Base-by-base conservation (phyloP, 768 basidiomycete genomes). In the Tylopilus vinaceipallidus region DNA sequence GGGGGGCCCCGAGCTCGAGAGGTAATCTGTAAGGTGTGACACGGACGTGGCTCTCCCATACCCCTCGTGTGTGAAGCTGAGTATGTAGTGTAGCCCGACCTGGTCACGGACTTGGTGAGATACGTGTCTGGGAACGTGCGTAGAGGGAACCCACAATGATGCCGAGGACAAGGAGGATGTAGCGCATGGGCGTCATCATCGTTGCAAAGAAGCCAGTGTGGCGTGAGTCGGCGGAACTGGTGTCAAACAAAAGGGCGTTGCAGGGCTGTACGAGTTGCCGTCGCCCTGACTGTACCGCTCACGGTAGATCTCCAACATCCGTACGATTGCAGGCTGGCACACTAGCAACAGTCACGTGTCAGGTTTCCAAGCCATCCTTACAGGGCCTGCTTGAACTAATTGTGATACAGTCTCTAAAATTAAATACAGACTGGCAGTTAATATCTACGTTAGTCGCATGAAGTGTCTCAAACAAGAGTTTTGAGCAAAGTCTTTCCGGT, bases 141-240 rank as follows among this genome's bases (percentile, higher is more conserved):
- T 5, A 30, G 22, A n/a, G 24, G 67, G 45, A 37, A 23, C 79
- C 49, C 49, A 82, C 82, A 45, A 82, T 69, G 41, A 75, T 59
- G 50, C 67, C 69, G 30, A 82, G 57, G 44, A 72, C 64, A 50
- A 83, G 65, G 27, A 78, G 48, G 42, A 86, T 65, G 50, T 82
- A 81, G 58, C 83, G 78, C 71, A 79, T 74, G 38, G 82, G 77
- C 42, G 83, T 80, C 76, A 83, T 76, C 75, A 82, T 78, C 57
- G 64, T 60, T 67, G 64, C 23, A 35, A 37, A 45, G 29, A 22
- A 41, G 26, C 23, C 40, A 40, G 26, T 13, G 10, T 19, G 47
- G 16, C 2, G 30, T 16, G 29, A 9, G 6, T 27, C 24, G 23
- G 7, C 16, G 17, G 19, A 26, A 29, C 27, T 29, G 27, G 27